Evolutionary conservation across 1,284 basidiomycete species (phyloP), one percentile per base, ranked within the genome.

Genomic region (Abortiporus biennis): DNA sequence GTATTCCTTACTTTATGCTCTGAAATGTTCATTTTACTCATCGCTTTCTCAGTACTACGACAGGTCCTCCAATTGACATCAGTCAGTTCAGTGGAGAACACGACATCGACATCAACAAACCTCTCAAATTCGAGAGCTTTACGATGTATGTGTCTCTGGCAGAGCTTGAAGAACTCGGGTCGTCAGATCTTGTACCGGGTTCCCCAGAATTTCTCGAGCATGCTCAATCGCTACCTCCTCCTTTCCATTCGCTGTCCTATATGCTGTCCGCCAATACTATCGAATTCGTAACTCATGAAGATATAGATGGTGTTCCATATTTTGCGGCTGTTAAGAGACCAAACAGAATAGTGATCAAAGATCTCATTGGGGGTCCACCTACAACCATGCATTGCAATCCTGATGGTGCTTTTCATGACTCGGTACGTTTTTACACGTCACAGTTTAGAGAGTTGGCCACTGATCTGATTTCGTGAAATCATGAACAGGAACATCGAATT

Each of bases 71-170:
- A 6, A 53, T 69, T 23, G 62, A 78, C 50, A 64, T 72, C 4
- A 70, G 72, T 4, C 59, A 69, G 39, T 76, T 68, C 45, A 67
- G 67, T 36, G 63, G 65, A 15, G 63, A 64, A 40, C 58, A 63
- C 42, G 62, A 63, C n/a, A 66, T 78, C 24, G 74, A 78, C 50
- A 63, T 68, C 1, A 66, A 71, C 0, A 60, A 66, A 6, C 69
- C 71, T 16, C 60, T 81, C 32, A 61, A 69, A 40, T 76, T 80
- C 45, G 70, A 79, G 33, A 71, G 74, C 21, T 55, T 67, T 6
- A 69, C 67, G 24, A 47, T 77, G 8, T 68, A 72, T 39, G 61
- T 75, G 25, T 61, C 70, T 3, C 62, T 85, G 22, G 59, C 66
- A 15, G 48, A 61, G 8, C 63, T 85, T 6, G 78, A 84, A 45